Base-by-base conservation (phyloP, 75 land plant species). In the Picea glauca region DNA sequence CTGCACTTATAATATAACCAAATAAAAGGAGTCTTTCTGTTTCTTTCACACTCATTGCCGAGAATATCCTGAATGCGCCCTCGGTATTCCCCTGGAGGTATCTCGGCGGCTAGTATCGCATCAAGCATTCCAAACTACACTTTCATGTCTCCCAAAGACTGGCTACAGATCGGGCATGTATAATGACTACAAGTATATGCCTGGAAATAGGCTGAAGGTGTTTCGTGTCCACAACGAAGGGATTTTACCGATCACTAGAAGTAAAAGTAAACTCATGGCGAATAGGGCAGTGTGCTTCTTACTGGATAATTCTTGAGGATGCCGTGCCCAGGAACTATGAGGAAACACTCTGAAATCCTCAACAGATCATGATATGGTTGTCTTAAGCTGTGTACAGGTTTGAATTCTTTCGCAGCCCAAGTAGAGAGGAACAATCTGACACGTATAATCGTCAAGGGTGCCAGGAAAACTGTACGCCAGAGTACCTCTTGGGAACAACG, bases 61-160 rank as follows among this genome's bases (percentile, higher is more conserved):
- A 91, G 77, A 76, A 93, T 85, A 32, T 80, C 87, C 95, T 93
- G 91, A 78, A 61, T 78, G 40, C 85, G 81, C 31, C 79, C 84
- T 50, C 70, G 62, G 66, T 87, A 91, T 70, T 93, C 95, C 18
- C 84, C 90, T 58, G 95, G 95, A 66, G 91, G 83, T 76, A 84
- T 83, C 78, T 93, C 95, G 43, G 85, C 84, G 72, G 88, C 88
- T 76, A 91, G 78, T 65, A 91, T 77, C 60, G 93, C 93, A 83
- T 93, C 93, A 58, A 93, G 84, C 95, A 93, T 91, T 30, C 79
- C 85, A 84, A 93, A 93, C 67, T 89, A 93, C 9, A 91, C 96
- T 83, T 84, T 80, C 93, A 93, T 93, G 75, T 91, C 91, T 30
- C 96, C 96, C 30, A 93, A 78, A 40, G 96, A 93, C 81, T 93